Evolutionary conservation across 331 rosid genomes (phyloP), one percentile per base, ranked within the genome.

Genomic region (Spiraea crenata): DNA sequence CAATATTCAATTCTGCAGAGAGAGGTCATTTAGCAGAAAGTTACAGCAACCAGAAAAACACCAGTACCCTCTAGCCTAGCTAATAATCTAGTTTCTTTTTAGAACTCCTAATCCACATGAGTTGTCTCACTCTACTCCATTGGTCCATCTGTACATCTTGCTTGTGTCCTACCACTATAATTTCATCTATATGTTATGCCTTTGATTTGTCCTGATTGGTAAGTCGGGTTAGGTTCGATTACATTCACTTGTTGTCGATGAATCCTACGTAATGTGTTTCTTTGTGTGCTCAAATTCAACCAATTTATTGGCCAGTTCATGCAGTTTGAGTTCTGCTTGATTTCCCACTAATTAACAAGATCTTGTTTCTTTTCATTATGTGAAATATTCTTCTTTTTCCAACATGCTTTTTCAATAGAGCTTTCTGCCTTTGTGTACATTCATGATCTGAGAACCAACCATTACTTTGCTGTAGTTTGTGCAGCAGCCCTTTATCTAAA

Each of bases 1-100:
- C 57, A 35, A 25, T 25, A 48, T 59, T 41, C 35, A 17, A 16
- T 34, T 48, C 37, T 54, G 39, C 16, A 69, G 14, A 68, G 50
- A n/a, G 61, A 51, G 64, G 67, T 45, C 74, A 73, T 63, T 67
- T 50, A 12, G 49, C 45, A 48, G 35, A 63, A 79, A 79, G 72
- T 67, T 68, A 67, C 61, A 55, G 68, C 19, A 55, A 69, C 79
- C 79, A 67, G 71, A 79, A 69, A 72, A 72, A 72, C 31, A 25
- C 31, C 59, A 34, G 77, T 78, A 67, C 74, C 34, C 45, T 16
- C 34, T 20, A 25, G 31, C 31, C 31, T 25, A 25, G 31, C 31
- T 25, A 25, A 25, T 25, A 25, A 34, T 42, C 48, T 41, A 13
- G 35, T 41, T 51, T 37, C 41, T 47, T 40, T 42, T 42, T 9